Base-by-base conservation (phyloP, 2,329 filamentous ascomycete genomes). In the Exophiala aquamarina region DNA sequence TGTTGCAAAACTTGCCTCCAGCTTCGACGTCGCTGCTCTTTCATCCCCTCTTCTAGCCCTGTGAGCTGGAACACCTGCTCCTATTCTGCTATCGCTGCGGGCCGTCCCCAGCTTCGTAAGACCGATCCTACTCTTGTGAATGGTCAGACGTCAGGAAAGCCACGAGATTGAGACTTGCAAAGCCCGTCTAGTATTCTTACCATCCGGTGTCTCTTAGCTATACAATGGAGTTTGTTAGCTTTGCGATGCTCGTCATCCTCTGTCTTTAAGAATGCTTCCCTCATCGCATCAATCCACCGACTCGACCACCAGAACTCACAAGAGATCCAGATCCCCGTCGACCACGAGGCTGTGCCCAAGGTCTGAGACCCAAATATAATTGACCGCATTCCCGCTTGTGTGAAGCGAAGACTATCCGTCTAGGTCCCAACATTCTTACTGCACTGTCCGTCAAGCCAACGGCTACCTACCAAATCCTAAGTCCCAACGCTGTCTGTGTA, bases 11-110 rank as follows among this genome's bases (percentile, higher is more conserved):
- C 37, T 47, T 45, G 41, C 42, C 52, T 54, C 52, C 52, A 52
- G 52, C 52, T 52, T 55, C 48, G 46, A 28, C 39, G 42, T 50
- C 32, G 47, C 41, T 52, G 36, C 42, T 32, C 37, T 41, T 13
- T 47, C 23, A 26, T 41, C 41, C 34, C 36, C 33, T 42, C 45
- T 29, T 41, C 15, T 37, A 66, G 66, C 58, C 69, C 62, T 10
- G 54, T 65, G 29, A 65, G 52, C 6, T 57, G 62, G 5, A 68
- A 44, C 2, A 70, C 43, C 33, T 65, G 39, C 13, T 69, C 68
- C 61, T 78, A 50, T 46, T 48, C 34, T 37, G 29, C 45, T 48
- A 49, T 38, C 50, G 56, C 54, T 52, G 50, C 56, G 56, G 56
- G 42, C 56, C 56, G 56, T 39, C 43, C 49, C 47, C 50, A 50